phyloP scores from a whole-genome alignment of 2,329 filamentous ascomycete species.

The Huntiella bhutanensis region DNA sequence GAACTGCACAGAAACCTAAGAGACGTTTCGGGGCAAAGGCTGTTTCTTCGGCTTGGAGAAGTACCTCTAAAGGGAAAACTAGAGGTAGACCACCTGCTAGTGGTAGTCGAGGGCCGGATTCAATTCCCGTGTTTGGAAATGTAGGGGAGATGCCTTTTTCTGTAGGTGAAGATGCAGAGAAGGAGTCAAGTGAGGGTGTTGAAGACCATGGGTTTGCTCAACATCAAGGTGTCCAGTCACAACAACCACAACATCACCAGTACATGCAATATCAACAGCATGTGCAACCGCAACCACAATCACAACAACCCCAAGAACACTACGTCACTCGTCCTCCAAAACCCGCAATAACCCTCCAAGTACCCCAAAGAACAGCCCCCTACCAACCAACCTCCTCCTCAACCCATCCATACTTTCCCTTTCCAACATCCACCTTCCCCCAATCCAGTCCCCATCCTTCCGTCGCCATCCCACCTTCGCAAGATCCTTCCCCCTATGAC shows the following conservation, averaged over 20 bases:
- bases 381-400: background rate
- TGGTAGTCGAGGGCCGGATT: background rate
- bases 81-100: conserved; percentile 52
- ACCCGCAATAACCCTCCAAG: background rate
- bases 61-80: conserved; percentile 36
- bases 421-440: background rate
- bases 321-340: background rate
- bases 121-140: background rate
- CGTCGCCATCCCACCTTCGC: background rate
- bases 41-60: conserved; percentile 76
- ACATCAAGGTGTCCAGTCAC: background rate
- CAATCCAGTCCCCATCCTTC: background rate
- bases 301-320: background rate
- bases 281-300: background rate
- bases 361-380: background rate
- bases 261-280: conserved; percentile 3
- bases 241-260: background rate
- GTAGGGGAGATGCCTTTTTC: background rate
- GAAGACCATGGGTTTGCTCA: background rate
- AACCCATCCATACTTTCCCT: background rate
- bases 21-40: conserved; percentile 59
- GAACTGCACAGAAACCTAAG: conserved; percentile 22
- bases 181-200: background rate
- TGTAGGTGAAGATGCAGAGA: background rate
- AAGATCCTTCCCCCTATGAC: background rate